Conservation (phyloP, 331 rosid genomes). For the Quercus tomentella region DNA sequence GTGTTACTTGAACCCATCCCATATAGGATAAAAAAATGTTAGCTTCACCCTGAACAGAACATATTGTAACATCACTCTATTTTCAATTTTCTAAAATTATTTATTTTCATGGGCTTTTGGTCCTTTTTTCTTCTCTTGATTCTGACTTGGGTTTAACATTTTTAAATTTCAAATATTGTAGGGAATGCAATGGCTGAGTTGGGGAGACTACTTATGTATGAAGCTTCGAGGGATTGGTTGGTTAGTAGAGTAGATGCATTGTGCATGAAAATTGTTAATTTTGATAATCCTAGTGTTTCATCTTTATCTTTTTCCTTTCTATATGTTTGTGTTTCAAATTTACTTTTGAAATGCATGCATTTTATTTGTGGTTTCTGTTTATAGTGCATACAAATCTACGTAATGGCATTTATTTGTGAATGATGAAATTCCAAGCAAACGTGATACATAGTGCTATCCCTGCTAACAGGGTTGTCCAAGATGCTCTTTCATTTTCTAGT, state of each 20-base stretch:
- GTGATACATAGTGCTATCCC: neutral
- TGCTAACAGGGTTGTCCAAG: neutral
- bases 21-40: no score
- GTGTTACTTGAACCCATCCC: no score
- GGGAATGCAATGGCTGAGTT: conserved; percentile 96
- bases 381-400: neutral
- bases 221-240: conserved; percentile 98
- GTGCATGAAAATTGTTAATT: neutral
- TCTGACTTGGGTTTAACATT: conserved; percentile 8
- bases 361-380: neutral
- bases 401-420: neutral
- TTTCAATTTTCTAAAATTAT: neutral
- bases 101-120: neutral
- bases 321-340: neutral
- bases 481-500: neutral
- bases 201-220: conserved; percentile 90
- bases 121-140: neutral
- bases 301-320: neutral
- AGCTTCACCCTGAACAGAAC: neutral
- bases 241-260: conserved; percentile 53
- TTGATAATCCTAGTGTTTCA: neutral
- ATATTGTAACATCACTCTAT: neutral
- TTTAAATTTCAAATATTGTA: conserved; percentile 24
- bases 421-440: neutral
- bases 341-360: neutral